phyloP scores from a whole-genome alignment of 768 basidiomycete genomes.

The Pleurotus platypus region DNA sequence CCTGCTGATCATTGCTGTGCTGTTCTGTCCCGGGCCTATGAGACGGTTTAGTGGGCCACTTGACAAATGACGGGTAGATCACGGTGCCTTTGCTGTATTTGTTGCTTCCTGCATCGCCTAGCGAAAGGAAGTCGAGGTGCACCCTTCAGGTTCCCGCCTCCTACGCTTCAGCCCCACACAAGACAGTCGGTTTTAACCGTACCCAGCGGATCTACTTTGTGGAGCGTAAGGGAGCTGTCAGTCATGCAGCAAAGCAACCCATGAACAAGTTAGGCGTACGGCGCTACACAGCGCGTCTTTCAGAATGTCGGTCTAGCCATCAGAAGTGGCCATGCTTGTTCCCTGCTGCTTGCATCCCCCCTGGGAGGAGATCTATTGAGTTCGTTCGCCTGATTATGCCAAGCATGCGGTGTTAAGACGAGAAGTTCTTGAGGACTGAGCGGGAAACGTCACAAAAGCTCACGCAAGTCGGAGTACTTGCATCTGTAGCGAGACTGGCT shows the following conservation, averaged over 20 bases:
- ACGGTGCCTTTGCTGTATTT: not conserved
- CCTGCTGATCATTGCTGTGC: conserved; percentile 9
- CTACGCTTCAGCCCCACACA: not conserved
- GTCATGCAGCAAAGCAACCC: not conserved
- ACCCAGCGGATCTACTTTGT: conserved; percentile 4
- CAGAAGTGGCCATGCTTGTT: too few relatives aligned
- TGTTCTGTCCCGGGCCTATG: not conserved
- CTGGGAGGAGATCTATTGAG: too few relatives aligned
- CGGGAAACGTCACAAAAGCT: not conserved
- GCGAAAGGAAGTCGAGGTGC: not conserved
- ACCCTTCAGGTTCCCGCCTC: not conserved
- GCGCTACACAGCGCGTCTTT: not conserved
- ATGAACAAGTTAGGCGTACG: not conserved
- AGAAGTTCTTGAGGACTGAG: not conserved
- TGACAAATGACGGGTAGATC: not conserved
- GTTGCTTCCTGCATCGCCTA: conserved; percentile 6
- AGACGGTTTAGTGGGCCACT: not conserved
- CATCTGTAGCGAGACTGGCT: not conserved
- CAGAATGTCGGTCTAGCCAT: too few relatives aligned
- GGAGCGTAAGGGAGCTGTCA: not conserved
- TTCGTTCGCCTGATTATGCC: not conserved
- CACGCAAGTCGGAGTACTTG: not conserved
- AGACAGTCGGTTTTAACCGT: not conserved
- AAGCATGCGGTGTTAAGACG: conserved; percentile 8
- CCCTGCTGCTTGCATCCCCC: not conserved